Evolutionary conservation across 495 filamentous ascomycete species (phyloP), one percentile per base, ranked within the genome.

Genomic region (Coniosporium apollinis): DNA sequence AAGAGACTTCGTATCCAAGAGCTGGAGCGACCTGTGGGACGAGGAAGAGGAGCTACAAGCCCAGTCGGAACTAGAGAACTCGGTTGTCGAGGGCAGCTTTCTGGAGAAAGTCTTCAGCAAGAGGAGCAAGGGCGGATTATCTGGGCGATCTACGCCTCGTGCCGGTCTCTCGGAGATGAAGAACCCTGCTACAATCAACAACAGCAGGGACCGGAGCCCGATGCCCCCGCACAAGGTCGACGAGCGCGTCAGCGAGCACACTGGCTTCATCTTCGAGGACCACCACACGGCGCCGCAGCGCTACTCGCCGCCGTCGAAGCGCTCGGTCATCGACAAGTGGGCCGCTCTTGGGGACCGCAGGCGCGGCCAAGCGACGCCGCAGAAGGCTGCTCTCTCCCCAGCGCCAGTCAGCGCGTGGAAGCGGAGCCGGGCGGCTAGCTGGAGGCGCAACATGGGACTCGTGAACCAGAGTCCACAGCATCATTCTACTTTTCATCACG

Each of bases 11-110:
- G 79, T 85, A 8, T 89, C 85, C 19, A 93, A 94, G 72, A 94
- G 85, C 65, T 94, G 85, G 85, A 89, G 83, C 46, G 85, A 94
- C 57, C 65, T 94, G 44, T 94, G 81, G 76, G 85, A 94, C 37
- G 85, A 94, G 55, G 85, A 94, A 35, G 69, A 65, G 19, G 75
- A 79, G 44, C 76, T 89, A 44, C 58, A 60, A 33, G 66, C 69
- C 13, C 69, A 80, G 53, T 62, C 62, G 29, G 66, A 72, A 37
- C 39, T 36, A 8, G 34, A 45, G 15, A 21, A 31, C 4, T 40
- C 37, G 22, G 36, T 45, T 17, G 38, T 42, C 46, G 19, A 38
- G 9, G 35, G 43, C 28, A 38, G 24, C 24, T 42, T 40, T 22
- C 35, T 44, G 30, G 54, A 48, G 44, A 45, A 39, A 19, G 38